Conservation (phyloP, 345 rosid genomes). For the Camelina neglecta region DNA sequence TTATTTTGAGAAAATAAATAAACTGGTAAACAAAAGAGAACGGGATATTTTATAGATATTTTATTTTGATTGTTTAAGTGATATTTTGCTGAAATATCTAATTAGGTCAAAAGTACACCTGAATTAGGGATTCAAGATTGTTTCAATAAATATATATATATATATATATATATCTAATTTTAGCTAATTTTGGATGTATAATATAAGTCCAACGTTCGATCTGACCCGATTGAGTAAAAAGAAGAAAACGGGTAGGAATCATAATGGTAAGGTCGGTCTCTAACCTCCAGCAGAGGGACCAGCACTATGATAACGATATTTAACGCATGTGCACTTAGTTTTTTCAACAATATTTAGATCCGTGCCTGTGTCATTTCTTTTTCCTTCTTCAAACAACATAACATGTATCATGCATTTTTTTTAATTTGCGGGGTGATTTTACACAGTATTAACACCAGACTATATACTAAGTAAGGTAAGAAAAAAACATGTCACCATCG, state of each 20-base stretch:
- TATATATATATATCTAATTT: constrained; percentile 24
- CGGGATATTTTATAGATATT: constrained; percentile 28
- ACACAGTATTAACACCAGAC: neutral
- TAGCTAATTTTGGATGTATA: constrained; percentile 26
- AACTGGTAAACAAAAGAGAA: neutral
- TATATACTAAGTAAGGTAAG: too few species aligned
- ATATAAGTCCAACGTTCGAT: constrained; percentile 2
- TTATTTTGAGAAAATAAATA: neutral
- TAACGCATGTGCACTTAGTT: constrained; percentile 1
- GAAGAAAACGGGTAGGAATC: constrained; percentile 14
- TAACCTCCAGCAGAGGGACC: constrained; percentile 6
- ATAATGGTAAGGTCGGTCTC: constrained; percentile 26
- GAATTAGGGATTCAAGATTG: constrained; percentile 11
- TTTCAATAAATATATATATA: constrained; percentile 3
- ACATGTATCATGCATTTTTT: neutral
- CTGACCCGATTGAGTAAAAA: constrained; percentile 6
- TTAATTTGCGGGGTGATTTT: neutral
- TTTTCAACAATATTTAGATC: neutral
- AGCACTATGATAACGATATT: constrained; percentile 9
- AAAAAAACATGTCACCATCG: too few species aligned
- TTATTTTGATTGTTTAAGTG: neutral
- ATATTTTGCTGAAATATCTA: constrained; percentile 35
- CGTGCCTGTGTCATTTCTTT: neutral
- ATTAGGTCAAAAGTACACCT: constrained; percentile 24
- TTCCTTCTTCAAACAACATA: neutral